A percentile compares a stretch with the other conserved stretches of the same genome.
phyloP scores from a whole-genome alignment of 306 rosid genomes.

The Cicer bijugum region DNA sequence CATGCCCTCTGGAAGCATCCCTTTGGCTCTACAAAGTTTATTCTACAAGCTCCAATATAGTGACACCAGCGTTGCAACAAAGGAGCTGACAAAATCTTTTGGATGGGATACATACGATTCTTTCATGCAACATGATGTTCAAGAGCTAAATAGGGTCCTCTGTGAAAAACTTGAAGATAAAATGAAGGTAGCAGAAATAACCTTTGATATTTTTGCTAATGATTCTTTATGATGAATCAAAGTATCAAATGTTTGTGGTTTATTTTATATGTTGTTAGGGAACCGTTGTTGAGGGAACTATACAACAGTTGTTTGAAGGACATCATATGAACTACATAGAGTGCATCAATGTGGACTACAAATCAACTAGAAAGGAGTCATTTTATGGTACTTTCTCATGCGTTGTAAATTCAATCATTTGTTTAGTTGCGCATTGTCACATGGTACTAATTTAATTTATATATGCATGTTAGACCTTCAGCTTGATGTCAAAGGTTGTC shows the following conservation, averaged over 20 bases:
- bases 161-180: slow-evolving; percentile 86
- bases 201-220: slow-evolving; percentile 19
- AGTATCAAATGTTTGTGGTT: slow-evolving; percentile 25
- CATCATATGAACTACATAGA: slow-evolving; percentile 96
- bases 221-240: slow-evolving; percentile 8
- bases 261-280: slow-evolving; percentile 58
- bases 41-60: slow-evolving; percentile 86
- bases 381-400: slow-evolving; percentile 72
- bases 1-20: slow-evolving; percentile 79
- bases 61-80: slow-evolving; percentile 80
- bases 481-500: slow-evolving; percentile 96
- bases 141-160: slow-evolving; percentile 76
- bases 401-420: slow-evolving; percentile 15
- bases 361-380: slow-evolving; percentile 93
- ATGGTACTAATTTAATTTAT: slow-evolving; percentile 39
- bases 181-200: slow-evolving; percentile 62
- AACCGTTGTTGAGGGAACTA: slow-evolving; percentile 98
- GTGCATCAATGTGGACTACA: slow-evolving; percentile 93
- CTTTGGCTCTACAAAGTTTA: slow-evolving; percentile 79
- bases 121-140: slow-evolving; percentile 92
- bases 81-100: slow-evolving; percentile 84
- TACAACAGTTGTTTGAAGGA: slow-evolving; percentile 92
- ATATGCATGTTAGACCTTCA: slow-evolving; percentile 73
- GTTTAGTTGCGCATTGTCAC: slow-evolving; percentile 4
- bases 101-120: slow-evolving; percentile 93